Evolutionary conservation across 345 rosid genomes (phyloP), one percentile per base, ranked within the genome.

Genomic region (Odontarrhena argentea): DNA sequence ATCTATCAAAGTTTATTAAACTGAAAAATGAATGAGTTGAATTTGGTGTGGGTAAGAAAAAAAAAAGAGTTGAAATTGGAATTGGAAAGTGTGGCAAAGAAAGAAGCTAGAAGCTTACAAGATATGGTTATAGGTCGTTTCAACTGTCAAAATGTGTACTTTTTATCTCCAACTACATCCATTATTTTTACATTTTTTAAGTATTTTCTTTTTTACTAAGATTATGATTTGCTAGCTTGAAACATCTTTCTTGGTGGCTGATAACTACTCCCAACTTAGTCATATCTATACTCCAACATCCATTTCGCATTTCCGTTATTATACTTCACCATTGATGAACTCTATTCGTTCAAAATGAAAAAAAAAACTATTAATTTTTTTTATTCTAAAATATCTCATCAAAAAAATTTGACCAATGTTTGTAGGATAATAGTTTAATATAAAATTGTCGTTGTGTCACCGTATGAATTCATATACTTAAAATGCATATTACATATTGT

Each of bases 181-280:
- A 58, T 50, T 73, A 65, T 41, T 41, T 44, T 32, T 34, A 34
- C 36, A 3, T 34, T 12, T 60, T 41, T 18, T 9, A 32, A 4
- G 8, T 49, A 11, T 1, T 60, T 54, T 22, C 5, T 2, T 49
- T 40, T 56, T 63, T 0, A 70, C 68, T 18, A 36, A 44, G 22
- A 8, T 53, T 9, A 49, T 57, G 0, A 42, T 73, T 65, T 57
- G 60, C 9, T 57, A 3, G 42, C 32, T 58, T 43, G 47, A 57
- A 25, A 58, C 15, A 26, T 52, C 1, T 37, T 73, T 73, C 7
- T 66, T 73, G 77, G 77, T 73, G 72, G 77, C 63, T 66, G 77
- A 73, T 60, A 66, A 61, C 68, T 52, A 74, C 73, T 4, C 57
- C 58, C 73, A 46, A 37, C 73, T 52, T 73, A 58, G 66, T 59